These are phyloP conservation scores for Adenanthera pavonina DNA, from an alignment of 306 rosid species.

Conservation along the genomic window DNA sequence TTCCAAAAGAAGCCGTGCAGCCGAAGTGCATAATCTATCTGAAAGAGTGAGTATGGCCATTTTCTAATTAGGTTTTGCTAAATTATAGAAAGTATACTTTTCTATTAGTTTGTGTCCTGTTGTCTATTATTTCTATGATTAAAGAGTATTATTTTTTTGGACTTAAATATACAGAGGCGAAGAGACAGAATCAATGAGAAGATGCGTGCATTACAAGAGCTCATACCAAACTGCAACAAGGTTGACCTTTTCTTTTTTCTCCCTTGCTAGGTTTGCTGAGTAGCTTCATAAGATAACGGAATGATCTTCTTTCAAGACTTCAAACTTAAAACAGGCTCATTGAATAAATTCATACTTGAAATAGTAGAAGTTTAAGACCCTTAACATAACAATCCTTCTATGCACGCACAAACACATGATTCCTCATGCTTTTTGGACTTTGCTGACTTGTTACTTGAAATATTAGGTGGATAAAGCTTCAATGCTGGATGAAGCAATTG, in stretches of 20 bases:
- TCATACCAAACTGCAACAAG: constrained; percentile 98
- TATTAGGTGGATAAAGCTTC: constrained; percentile 91
- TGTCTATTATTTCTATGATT: constrained; percentile 33
- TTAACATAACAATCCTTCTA: constrained; percentile 7
- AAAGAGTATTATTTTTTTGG: constrained; percentile 22
- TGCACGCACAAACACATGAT: constrained; percentile 5
- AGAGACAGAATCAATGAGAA: constrained; percentile 97
- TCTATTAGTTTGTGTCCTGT: constrained; percentile 21
- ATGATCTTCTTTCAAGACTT: constrained; percentile 20
- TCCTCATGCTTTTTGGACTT: constrained; percentile 15
- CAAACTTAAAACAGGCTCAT: neutral
- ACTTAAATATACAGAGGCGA: constrained; percentile 70
- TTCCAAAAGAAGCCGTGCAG: constrained; percentile 94
- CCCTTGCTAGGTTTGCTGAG: constrained; percentile 20
- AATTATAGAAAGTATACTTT: neutral
- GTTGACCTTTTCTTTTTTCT: constrained; percentile 39
- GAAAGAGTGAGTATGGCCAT: constrained; percentile 83
- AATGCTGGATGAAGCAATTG: constrained; percentile 99
- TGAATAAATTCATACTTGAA: constrained; percentile 5
- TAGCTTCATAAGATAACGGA: constrained; percentile 30
- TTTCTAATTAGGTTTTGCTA: constrained; percentile 20
- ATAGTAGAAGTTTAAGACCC: constrained; percentile 17
- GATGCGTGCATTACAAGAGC: constrained; percentile 98
- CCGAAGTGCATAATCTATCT: constrained; percentile 98
- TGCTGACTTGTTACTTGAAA: constrained; percentile 31